phyloP scores from a whole-genome alignment of 768 basidiomycete genomes.

The Sarcomyxa edulis region DNA sequence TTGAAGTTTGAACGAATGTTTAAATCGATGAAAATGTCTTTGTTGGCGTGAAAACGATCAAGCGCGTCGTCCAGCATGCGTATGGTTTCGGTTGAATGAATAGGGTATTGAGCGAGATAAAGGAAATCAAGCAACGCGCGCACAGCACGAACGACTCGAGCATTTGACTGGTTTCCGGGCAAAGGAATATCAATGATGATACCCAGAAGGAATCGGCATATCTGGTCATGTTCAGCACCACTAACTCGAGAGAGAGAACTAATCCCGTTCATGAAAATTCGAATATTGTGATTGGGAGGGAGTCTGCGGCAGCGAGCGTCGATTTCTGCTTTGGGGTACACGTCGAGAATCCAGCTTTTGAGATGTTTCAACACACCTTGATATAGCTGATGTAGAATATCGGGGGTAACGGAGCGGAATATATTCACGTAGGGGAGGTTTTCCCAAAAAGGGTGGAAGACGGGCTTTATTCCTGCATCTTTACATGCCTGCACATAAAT shows the following conservation, averaged over 20 bases:
- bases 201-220: slow-evolving; percentile 8
- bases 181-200: slow-evolving; percentile 3
- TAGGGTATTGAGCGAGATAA: slow-evolving; percentile 9
- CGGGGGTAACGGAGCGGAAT: slow-evolving; percentile 22
- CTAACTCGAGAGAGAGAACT: slow-evolving; percentile 16
- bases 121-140: slow-evolving; percentile 21
- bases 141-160: not conserved
- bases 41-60: slow-evolving; percentile 18
- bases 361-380: slow-evolving; percentile 29
- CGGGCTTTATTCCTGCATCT: slow-evolving; percentile 11
- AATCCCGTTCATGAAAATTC: slow-evolving; percentile 30
- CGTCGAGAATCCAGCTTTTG: slow-evolving; percentile 21
- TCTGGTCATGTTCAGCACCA: slow-evolving; percentile 6
- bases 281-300: slow-evolving; percentile 28
- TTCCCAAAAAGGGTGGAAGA: slow-evolving; percentile 26
- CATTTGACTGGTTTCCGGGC: not conserved
- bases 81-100: slow-evolving; percentile 11
- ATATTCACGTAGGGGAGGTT: slow-evolving; percentile 24
- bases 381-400: slow-evolving; percentile 21
- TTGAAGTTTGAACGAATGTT: slow-evolving; percentile 23
- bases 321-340: slow-evolving; percentile 24
- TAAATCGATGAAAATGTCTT: slow-evolving; percentile 17
- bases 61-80: slow-evolving; percentile 12
- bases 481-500: slow-evolving; percentile 4
- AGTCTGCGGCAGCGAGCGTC: slow-evolving; percentile 26